Percentiles rank a stretch among this genome's conserved stretches.
Conservation (phyloP, 306 rosid genomes). For the Cucurbita argyrosperma region DNA sequence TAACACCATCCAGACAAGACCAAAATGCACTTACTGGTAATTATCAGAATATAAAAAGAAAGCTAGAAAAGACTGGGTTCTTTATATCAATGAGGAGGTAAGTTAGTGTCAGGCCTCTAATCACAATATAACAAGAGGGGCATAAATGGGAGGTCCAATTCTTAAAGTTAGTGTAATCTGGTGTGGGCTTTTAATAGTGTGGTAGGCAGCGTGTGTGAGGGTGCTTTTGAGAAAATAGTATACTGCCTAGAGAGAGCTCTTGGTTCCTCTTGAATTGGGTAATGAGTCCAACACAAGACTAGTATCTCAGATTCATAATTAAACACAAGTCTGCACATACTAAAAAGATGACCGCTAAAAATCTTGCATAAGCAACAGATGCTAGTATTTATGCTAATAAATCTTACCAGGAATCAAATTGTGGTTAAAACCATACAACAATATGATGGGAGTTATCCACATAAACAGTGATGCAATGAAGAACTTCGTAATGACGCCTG, state of each 20-base stretch:
- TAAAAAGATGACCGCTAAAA: background rate
- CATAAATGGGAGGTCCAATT: background rate
- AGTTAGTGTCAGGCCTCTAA: background rate
- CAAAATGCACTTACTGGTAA: background rate
- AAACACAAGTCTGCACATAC: background rate
- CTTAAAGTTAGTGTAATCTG: background rate
- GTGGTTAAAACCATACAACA: constrained; percentile 56
- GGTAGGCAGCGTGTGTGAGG: background rate
- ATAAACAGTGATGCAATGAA: constrained; percentile 53
- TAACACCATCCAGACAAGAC: background rate
- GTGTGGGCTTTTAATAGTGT: background rate
- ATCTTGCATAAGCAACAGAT: background rate
- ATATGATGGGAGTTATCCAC: constrained; percentile 64
- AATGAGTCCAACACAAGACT: background rate
- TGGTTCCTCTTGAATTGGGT: background rate
- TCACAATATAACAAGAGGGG: background rate
- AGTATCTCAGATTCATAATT: background rate
- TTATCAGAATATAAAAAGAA: background rate
- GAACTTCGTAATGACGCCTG: constrained; percentile 49
- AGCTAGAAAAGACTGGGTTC: background rate
- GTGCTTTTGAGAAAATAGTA: background rate
- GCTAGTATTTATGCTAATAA: background rate
- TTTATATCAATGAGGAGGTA: background rate
- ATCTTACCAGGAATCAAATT: constrained; percentile 60
- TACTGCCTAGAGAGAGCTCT: background rate